Percentiles rank a stretch among this genome's conserved stretches.
Evolutionary conservation across 2,329 filamentous ascomycete genomes (phyloP).

Genomic region (Alternaria atra): DNA sequence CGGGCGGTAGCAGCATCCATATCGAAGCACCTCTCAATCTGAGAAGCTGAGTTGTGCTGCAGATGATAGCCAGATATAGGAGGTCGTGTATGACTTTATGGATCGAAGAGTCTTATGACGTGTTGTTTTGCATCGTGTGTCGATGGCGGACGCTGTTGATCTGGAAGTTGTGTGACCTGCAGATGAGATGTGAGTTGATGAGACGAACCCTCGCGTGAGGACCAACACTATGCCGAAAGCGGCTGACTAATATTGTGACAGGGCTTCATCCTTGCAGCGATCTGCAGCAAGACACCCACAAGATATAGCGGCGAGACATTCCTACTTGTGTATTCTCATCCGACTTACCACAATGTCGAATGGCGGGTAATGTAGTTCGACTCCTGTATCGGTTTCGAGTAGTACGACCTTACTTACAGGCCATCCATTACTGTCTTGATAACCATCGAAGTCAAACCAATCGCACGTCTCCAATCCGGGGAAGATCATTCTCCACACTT

Average conservation of each 20-base stretch:
- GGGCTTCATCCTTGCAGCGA: background rate
- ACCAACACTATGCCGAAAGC: background rate
- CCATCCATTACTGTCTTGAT: conserved; percentile 45
- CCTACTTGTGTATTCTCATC: conserved; percentile 1
- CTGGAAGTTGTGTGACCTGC: background rate
- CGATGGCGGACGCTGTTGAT: background rate
- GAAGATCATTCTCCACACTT: conserved; percentile 40
- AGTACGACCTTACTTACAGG: conserved; percentile 41
- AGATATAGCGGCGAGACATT: background rate
- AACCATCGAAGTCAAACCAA: conserved; percentile 48
- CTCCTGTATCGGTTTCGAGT: conserved; percentile 25
- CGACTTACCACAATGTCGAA: conserved; percentile 36
- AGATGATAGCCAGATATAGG: background rate
- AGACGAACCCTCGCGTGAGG: background rate
- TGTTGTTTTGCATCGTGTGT: background rate
- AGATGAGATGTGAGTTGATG: background rate
- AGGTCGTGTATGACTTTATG: background rate
- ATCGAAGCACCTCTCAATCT: background rate
- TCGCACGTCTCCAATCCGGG: conserved; percentile 39
- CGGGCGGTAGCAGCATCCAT: conserved; percentile 10
- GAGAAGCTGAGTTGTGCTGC: conserved; percentile 4
- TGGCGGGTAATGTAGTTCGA: conserved; percentile 43
- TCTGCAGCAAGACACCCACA: background rate
- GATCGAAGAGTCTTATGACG: background rate
- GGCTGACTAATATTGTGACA: background rate